Base-by-base conservation (phyloP, 371 early-diverging fungal species). In the Mortierella sp. region DNA sequence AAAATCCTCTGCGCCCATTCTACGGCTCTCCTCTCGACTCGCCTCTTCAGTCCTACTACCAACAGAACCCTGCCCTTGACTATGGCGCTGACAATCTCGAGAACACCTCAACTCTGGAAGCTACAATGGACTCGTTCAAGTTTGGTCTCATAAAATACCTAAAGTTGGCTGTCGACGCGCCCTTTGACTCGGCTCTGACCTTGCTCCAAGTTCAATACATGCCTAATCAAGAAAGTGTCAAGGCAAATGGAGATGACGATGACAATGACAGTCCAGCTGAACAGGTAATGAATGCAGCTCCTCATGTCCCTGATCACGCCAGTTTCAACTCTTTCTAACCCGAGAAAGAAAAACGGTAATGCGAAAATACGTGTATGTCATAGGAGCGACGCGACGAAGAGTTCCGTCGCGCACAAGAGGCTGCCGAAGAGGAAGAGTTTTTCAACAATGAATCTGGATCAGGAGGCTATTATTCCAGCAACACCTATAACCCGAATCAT, bases 191-290 rank as follows among this genome's bases (percentile, higher is more conserved):
- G 5, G 91, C 91, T 0, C 92, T 92, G 28, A 96, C 94, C 28
- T 75, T 96, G 21, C 74, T 94, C 28, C 95, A 95, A 81, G 92
- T 95, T 13, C 96, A 95, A 84, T 93, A 93, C 71, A 65, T 92
- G 16, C 94, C 95, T 57, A 89, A 86, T 58, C 84, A 85, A 33
- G 82, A 88, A 69, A 67, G 86, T 0, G 24, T 84, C 66, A 77
- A 77, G 11, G 43, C 67, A 61, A 59, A 64, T n/a, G 74, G 62
- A 48, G 68, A 63, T 38, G 48, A 83, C 21, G 65, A 68, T 11
- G 69, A 74, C 24, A 63, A 60, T 55, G 32, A 32, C 22, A 67
- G 74, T 11, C 38, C 66, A 15, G 81, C 84, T 2, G 87, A 85
- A 24, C 69, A 76, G 70, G 81, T 76, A 61, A 43, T 36, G 38